phyloP scores from a whole-genome alignment of 768 basidiomycete species.

The Suillus lakei region DNA sequence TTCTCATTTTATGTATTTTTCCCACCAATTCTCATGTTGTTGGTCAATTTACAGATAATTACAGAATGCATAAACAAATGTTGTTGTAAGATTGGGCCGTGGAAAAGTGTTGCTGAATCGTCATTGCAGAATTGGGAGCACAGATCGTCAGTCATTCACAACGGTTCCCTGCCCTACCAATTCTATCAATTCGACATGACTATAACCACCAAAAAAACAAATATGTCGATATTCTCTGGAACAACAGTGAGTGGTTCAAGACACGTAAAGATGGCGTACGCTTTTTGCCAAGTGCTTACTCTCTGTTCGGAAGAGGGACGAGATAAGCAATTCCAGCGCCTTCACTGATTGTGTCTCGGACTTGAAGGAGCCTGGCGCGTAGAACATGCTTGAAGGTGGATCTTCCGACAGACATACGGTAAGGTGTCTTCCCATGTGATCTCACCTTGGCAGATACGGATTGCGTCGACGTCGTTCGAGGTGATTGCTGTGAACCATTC shows the following conservation, averaged over 20 bases:
- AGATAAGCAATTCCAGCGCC: constrained; percentile 57
- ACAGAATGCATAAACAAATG: too few species aligned
- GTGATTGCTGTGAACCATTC: constrained; percentile 34
- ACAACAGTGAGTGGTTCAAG: constrained; percentile 55
- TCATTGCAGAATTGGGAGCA: not conserved
- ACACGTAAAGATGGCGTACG: constrained; percentile 56
- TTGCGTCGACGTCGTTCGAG: constrained; percentile 21
- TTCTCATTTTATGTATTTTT: too few species aligned
- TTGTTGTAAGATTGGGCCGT: too few species aligned
- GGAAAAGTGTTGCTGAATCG: too few species aligned
- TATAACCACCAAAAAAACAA: not conserved
- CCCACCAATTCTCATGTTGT: too few species aligned
- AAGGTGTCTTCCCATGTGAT: constrained; percentile 51
- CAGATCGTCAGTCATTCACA: not conserved
- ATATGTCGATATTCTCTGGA: constrained; percentile 45
- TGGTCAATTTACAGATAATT: too few species aligned
- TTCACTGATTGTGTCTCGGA: constrained; percentile 51
- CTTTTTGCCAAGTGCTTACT: constrained; percentile 57
- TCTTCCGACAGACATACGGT: constrained; percentile 48
- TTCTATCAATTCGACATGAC: not conserved
- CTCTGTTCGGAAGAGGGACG: constrained; percentile 45
- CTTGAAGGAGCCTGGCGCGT: constrained; percentile 45
- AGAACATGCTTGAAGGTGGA: constrained; percentile 38
- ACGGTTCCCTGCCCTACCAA: not conserved
- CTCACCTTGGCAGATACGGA: constrained; percentile 38